Percentiles rank a stretch among this genome's conserved stretches.
Evolutionary conservation across 108 stramenopile genomes (phyloP).

Genomic region (Skeletonema tropicum): DNA sequence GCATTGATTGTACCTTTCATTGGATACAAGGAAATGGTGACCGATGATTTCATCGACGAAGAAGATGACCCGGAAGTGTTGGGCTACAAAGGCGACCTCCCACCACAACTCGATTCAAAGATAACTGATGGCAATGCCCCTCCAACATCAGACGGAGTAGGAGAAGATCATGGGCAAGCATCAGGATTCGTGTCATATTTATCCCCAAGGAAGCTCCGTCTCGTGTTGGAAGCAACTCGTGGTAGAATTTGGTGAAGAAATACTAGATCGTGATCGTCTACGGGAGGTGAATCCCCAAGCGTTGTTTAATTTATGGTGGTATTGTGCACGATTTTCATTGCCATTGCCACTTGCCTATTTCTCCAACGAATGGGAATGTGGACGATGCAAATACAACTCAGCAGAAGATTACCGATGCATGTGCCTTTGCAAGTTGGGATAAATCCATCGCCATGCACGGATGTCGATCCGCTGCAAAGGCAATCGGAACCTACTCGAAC

Average conservation of each 20-base stretch:
- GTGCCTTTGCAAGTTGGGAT: slow-evolving; percentile 84
- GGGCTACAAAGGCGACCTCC: slow-evolving; percentile 41
- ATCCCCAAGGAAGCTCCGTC: slow-evolving; percentile 65
- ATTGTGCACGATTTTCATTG: slow-evolving; percentile 78
- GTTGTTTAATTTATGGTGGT: slow-evolving; percentile 91
- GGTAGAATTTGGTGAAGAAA: slow-evolving; percentile 74
- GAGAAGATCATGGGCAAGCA: slow-evolving; percentile 27
- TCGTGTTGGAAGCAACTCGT: slow-evolving; percentile 65
- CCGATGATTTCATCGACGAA: slow-evolving; percentile 42
- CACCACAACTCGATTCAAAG: slow-evolving; percentile 64
- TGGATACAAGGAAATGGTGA: slow-evolving; percentile 59
- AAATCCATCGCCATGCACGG: slow-evolving; percentile 64
- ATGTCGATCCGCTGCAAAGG: slow-evolving; percentile 67
- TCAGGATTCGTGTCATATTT: slow-evolving; percentile 67
- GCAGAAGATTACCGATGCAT: slow-evolving; percentile 35
- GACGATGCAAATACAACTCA: neutral
- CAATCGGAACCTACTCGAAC: slow-evolving; percentile 47
- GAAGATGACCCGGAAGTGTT: slow-evolving; percentile 14
- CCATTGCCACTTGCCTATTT: slow-evolving; percentile 77
- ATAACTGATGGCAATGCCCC: slow-evolving; percentile 1
- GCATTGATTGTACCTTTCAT: slow-evolving; percentile 58
- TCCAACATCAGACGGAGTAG: neutral
- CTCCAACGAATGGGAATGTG: neutral
- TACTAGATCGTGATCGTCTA: slow-evolving; percentile 67
- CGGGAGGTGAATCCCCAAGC: slow-evolving; percentile 65